phyloP scores from a whole-genome alignment of 2,329 filamentous ascomycete genomes.

The Talaromyces sp. region DNA sequence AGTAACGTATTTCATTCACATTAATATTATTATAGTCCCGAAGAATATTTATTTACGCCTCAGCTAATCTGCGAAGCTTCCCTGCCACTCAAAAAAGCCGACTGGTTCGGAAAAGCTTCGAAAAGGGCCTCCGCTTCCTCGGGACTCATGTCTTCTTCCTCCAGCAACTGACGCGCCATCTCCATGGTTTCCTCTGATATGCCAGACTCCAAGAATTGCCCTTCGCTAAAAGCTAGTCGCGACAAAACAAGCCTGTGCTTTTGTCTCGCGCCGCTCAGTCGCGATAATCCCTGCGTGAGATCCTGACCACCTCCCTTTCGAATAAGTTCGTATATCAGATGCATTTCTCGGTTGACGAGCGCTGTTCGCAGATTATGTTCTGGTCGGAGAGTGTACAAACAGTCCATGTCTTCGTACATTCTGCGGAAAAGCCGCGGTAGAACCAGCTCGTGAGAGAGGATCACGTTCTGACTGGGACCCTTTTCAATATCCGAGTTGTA shows the following conservation, averaged over 20 bases:
- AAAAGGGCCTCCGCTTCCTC: constrained; percentile 65
- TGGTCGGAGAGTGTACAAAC: constrained; percentile 52
- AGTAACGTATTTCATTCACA: background rate
- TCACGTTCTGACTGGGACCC: constrained; percentile 55
- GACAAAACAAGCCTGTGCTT: constrained; percentile 79
- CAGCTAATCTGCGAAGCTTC: constrained; percentile 13
- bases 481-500: constrained; percentile 55
- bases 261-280: constrained; percentile 68
- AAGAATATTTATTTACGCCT: background rate
- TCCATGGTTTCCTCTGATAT: constrained; percentile 75
- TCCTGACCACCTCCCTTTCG: constrained; percentile 61
- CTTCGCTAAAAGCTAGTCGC: constrained; percentile 79
- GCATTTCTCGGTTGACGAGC: constrained; percentile 56
- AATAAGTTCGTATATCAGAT: constrained; percentile 58
- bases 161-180: constrained; percentile 75
- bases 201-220: constrained; percentile 68
- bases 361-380: constrained; percentile 44
- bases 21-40: background rate
- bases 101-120: constrained; percentile 37
- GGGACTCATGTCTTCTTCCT: constrained; percentile 72
- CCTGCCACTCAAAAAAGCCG: constrained; percentile 1
- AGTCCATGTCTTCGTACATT: constrained; percentile 67
- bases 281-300: constrained; percentile 66
- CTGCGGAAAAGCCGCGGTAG: constrained; percentile 72
- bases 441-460: constrained; percentile 64